These are phyloP conservation scores for Nakazawaea ambrosiae DNA, from an alignment of 805 yeast genomes.

Conservation along the genomic window DNA sequence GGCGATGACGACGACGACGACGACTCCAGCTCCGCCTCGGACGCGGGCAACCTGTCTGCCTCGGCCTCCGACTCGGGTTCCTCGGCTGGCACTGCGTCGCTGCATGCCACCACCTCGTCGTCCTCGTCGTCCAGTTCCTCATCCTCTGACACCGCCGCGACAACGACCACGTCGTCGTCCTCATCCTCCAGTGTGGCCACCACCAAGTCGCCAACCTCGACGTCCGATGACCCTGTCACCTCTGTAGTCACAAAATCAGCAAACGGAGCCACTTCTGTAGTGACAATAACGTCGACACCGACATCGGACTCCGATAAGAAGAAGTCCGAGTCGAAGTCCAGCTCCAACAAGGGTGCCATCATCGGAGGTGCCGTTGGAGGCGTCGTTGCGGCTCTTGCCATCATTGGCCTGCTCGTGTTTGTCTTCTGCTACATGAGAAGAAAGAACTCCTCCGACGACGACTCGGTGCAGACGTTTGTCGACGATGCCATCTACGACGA, in stretches of 20 bases:
- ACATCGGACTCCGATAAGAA: constrained; percentile 16
- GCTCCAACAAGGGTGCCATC: constrained; percentile 25
- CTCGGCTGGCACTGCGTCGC: not conserved
- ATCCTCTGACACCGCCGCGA: not conserved
- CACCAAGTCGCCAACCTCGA: constrained; percentile 18
- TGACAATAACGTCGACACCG: constrained; percentile 17
- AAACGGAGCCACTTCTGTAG: constrained; percentile 10
- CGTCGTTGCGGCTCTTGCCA: constrained; percentile 20
- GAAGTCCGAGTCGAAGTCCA: not conserved
- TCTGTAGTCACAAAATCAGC: constrained; percentile 14
- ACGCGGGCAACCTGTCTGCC: constrained; percentile 10
- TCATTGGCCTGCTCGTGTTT: constrained; percentile 22
- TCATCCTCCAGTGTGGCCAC: constrained; percentile 12
- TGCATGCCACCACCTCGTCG: not conserved
- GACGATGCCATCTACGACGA: constrained; percentile 54
- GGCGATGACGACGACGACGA: constrained; percentile 11
- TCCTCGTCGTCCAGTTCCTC: not conserved
- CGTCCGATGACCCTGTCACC: constrained; percentile 15
- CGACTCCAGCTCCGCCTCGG: not conserved
- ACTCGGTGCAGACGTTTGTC: constrained; percentile 30
- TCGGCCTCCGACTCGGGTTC: not conserved
- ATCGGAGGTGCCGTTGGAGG: constrained; percentile 32
- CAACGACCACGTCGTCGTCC: constrained; percentile 12
- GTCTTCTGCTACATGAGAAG: constrained; percentile 30
- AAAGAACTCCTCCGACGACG: constrained; percentile 23